Conservation (phyloP, 768 basidiomycete genomes). For the Tricholoma hemisulphureum region DNA sequence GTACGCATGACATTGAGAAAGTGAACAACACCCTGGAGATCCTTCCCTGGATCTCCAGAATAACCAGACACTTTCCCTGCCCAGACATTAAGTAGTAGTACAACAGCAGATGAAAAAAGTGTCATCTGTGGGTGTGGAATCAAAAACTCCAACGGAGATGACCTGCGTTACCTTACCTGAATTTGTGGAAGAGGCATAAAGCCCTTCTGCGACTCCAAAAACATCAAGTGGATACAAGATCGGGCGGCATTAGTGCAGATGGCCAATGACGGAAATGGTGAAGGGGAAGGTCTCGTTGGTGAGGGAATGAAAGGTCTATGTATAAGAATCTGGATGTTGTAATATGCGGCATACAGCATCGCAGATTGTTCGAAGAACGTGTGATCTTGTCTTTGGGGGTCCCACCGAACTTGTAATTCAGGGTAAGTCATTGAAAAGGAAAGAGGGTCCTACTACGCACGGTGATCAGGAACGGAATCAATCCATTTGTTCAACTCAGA, state of each 20-base stretch:
- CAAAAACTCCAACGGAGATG: too few relatives aligned
- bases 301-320: constrained; percentile 79
- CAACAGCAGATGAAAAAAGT: constrained; percentile 42
- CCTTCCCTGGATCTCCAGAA: constrained; percentile 43
- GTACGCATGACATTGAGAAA: constrained; percentile 53
- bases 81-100: constrained; percentile 70
- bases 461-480: constrained; percentile 60
- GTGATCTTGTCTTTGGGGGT: constrained; percentile 30
- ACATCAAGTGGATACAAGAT: constrained; percentile 67
- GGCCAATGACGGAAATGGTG: constrained; percentile 59
- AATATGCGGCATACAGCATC: constrained; percentile 43
- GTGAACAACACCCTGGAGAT: constrained; percentile 56
- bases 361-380: constrained; percentile 58
- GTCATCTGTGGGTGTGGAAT: constrained; percentile 26
- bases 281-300: constrained; percentile 42
- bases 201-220: constrained; percentile 39
- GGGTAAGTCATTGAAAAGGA: constrained; percentile 4
- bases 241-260: constrained; percentile 84
- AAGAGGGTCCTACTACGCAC: constrained; percentile 49
- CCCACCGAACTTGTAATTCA: constrained; percentile 34
- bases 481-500: constrained; percentile 76
- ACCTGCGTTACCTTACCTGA: constrained; percentile 38
- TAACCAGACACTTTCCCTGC: constrained; percentile 44
- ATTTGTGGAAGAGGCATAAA: constrained; percentile 33
- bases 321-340: constrained; percentile 64